Evolutionary conservation across 2,329 filamentous ascomycete species (phyloP).

Genomic region (Myotisia sp.): DNA sequence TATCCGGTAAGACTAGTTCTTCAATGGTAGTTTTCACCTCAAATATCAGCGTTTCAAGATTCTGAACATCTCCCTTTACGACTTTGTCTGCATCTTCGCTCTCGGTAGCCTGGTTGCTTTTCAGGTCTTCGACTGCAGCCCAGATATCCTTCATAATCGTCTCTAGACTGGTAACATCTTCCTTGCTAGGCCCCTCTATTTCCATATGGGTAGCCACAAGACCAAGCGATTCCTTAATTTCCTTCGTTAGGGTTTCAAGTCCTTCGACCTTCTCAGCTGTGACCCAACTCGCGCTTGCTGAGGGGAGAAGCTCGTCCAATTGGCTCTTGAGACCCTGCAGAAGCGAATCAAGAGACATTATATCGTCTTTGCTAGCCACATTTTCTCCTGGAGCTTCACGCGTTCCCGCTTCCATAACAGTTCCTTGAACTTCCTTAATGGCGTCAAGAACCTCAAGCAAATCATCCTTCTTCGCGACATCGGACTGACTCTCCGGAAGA

Average conservation of each 20-base stretch:
- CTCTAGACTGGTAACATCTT: conserved; percentile 63
- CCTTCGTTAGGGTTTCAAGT: conserved; percentile 54
- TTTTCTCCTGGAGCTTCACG: conserved; percentile 21
- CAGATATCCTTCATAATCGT: conserved; percentile 66
- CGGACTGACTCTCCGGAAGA: conserved; percentile 27
- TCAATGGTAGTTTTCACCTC: conserved; percentile 71
- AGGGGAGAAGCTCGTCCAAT: conserved; percentile 59
- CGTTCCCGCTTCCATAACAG: conserved; percentile 38
- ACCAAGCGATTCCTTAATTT: conserved; percentile 60
- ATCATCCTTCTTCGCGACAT: conserved; percentile 34
- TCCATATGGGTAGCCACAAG: conserved; percentile 54
- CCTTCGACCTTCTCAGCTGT: conserved; percentile 46
- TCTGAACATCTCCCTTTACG: conserved; percentile 68
- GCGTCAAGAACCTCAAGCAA: conserved; percentile 33
- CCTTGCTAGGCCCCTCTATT: conserved; percentile 54
- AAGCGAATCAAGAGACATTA: conserved; percentile 79
- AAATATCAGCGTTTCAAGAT: conserved; percentile 65
- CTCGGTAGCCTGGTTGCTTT: conserved; percentile 28
- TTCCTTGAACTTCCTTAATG: conserved; percentile 42
- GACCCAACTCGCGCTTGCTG: conserved; percentile 54
- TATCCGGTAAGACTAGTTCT: conserved; percentile 55
- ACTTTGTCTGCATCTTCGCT: conserved; percentile 46
- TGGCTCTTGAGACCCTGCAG: conserved; percentile 78
- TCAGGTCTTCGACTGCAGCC: conserved; percentile 58
- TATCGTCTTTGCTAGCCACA: conserved; percentile 65